phyloP scores from a whole-genome alignment of 768 basidiomycete species.

The Phaeotremella skinneri region DNA sequence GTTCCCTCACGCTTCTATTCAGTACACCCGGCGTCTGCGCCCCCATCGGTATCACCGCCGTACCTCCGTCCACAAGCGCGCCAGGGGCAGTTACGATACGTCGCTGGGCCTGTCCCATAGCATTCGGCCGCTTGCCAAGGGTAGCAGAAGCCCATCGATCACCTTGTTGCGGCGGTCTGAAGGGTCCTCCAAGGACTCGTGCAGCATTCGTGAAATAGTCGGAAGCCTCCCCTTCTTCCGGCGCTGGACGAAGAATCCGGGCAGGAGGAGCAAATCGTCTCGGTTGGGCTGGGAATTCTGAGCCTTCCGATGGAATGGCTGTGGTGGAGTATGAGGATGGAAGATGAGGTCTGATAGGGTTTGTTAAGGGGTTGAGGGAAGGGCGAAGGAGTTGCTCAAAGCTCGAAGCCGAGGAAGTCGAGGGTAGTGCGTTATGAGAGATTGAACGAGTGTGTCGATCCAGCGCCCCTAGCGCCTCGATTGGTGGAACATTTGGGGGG shows the following conservation, averaged over 20 bases:
- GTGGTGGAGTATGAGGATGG: constrained; percentile 22
- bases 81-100: constrained; percentile 36
- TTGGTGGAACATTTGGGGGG: neutral
- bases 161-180: constrained; percentile 3
- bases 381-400: neutral
- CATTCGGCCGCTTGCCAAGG: constrained; percentile 12
- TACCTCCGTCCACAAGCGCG: neutral
- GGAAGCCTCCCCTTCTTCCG: neutral
- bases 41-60: neutral
- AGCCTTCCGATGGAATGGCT: constrained; percentile 1
- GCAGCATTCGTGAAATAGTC: neutral
- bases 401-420: neutral
- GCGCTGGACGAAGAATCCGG: constrained; percentile 11
- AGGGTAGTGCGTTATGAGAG: constrained; percentile 30
- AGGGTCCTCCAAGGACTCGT: constrained; percentile 6
- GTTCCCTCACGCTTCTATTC: constrained; percentile 8
- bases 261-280: constrained; percentile 13
- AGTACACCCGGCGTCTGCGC: neutral
- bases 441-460: constrained; percentile 23
- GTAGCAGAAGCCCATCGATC: constrained; percentile 7
- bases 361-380: constrained; percentile 9
- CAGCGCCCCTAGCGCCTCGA: neutral
- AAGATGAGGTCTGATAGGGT: constrained; percentile 15
- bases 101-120: constrained; percentile 36
- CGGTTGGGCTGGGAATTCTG: neutral